A percentile compares a stretch with the other conserved stretches of the same genome.
phyloP scores from a whole-genome alignment of 1,284 basidiomycete genomes.

The Ganoderma leucocontextum region DNA sequence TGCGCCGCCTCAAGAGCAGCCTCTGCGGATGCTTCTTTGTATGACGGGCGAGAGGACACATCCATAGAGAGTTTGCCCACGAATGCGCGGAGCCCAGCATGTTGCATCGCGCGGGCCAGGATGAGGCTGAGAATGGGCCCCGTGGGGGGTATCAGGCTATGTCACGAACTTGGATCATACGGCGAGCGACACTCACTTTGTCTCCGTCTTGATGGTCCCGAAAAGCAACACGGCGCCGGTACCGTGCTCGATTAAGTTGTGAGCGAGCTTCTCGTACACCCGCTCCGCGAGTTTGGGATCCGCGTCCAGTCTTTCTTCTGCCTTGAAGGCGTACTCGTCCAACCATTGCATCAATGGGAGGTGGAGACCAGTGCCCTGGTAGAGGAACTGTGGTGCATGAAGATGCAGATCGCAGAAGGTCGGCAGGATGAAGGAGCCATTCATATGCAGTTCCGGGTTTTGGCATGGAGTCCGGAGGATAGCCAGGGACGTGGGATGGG shows the following conservation, averaged over 20 bases:
- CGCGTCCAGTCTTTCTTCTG: conserved; percentile 77
- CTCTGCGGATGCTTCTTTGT: conserved; percentile 66
- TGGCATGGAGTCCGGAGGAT: conserved; percentile 40
- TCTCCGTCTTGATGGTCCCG: conserved; percentile 81
- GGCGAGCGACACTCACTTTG: conserved; percentile 67
- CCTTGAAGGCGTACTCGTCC: conserved; percentile 78
- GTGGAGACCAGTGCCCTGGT: conserved; percentile 86
- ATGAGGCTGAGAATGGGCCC: conserved; percentile 59
- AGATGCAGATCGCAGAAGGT: conserved; percentile 85
- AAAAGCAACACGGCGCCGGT: conserved; percentile 82
- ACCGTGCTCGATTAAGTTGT: conserved; percentile 71
- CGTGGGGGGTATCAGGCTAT: neutral
- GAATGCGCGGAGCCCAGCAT: conserved; percentile 77
- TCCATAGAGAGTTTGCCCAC: conserved; percentile 91
- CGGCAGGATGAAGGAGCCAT: conserved; percentile 74
- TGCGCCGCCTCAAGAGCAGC: conserved; percentile 59
- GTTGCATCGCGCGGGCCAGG: conserved; percentile 75
- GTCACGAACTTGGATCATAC: conserved; percentile 1
- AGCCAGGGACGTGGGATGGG: conserved; percentile 45
- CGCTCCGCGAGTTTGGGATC: conserved; percentile 64
- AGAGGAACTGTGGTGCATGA: conserved; percentile 88
- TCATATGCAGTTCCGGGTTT: conserved; percentile 46
- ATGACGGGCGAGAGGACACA: conserved; percentile 73
- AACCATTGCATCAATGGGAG: conserved; percentile 88
- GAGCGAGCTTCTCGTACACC: conserved; percentile 73